Evolutionary conservation across 805 yeast species (phyloP).

Genomic region (Kockiozyma suomiensis): DNA sequence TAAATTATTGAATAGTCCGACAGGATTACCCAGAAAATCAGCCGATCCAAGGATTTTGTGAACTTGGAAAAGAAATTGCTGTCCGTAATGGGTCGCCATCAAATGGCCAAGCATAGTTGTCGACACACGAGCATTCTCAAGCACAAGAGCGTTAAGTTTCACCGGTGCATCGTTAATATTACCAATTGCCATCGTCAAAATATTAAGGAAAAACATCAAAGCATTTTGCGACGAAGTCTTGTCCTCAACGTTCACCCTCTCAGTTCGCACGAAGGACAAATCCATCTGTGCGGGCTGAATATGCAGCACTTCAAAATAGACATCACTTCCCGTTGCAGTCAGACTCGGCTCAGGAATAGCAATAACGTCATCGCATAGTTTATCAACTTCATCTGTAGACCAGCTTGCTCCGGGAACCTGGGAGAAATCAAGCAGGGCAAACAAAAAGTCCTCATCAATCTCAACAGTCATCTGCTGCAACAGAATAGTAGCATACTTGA

Average conservation of each 20-base stretch:
- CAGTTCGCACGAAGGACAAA: conserved; percentile 88
- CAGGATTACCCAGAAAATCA: conserved; percentile 95
- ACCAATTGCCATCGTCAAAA: conserved; percentile 94
- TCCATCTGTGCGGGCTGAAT: conserved; percentile 89
- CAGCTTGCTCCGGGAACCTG: conserved; percentile 83
- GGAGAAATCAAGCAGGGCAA: conserved; percentile 76
- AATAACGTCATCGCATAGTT: conserved; percentile 63
- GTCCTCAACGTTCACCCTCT: conserved; percentile 68
- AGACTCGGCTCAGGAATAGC: conserved; percentile 70
- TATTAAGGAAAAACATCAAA: conserved; percentile 69
- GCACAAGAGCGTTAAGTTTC: conserved; percentile 77
- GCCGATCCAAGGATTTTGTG: conserved; percentile 95
- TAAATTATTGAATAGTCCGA: conserved; percentile 88
- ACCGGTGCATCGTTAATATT: conserved; percentile 97
- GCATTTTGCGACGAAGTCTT: conserved; percentile 64
- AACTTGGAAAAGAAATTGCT: conserved; percentile 86
- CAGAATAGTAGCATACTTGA: conserved; percentile 87
- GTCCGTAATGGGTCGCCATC: conserved; percentile 83
- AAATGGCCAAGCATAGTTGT: conserved; percentile 69
- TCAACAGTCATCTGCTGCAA: conserved; percentile 91
- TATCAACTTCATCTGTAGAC: conserved; percentile 52
- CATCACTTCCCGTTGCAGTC: conserved; percentile 62
- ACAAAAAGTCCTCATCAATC: conserved; percentile 89
- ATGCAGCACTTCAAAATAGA: conserved; percentile 90
- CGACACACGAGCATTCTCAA: conserved; percentile 90